Percentiles rank a stretch among this genome's conserved stretches.
phyloP scores from a whole-genome alignment of 2,329 filamentous ascomycete genomes.

The Epichloe elymi region DNA sequence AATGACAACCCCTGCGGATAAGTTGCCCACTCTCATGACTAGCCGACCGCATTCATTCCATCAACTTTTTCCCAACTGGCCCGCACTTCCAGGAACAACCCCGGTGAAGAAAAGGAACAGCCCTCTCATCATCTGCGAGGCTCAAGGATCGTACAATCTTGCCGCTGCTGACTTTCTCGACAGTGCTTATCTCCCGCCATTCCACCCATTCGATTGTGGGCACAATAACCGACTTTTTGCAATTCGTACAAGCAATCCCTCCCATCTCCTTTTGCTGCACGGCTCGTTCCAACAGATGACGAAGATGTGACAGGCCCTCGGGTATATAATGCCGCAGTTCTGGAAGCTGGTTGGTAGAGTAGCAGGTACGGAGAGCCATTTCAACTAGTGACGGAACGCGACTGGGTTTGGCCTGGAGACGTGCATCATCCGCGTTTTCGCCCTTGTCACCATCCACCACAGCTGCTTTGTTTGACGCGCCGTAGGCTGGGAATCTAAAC shows the following conservation, averaged over 20 bases:
- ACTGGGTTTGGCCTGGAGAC: constrained; percentile 10
- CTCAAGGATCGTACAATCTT: constrained; percentile 15
- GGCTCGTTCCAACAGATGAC: constrained; percentile 26
- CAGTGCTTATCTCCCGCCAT: constrained; percentile 35
- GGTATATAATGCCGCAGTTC: constrained; percentile 31
- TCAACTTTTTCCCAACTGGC: constrained; percentile 13
- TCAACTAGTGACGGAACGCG: constrained; percentile 38
- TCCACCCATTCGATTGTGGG: constrained; percentile 48
- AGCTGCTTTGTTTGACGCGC: constrained; percentile 10
- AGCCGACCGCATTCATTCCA: background rate
- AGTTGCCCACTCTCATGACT: no score
- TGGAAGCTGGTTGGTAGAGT: constrained; percentile 26
- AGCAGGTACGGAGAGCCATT: constrained; percentile 33
- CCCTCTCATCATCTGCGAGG: constrained; percentile 20
- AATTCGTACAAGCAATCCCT: constrained; percentile 38
- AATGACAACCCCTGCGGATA: background rate
- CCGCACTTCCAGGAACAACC: constrained; percentile 39
- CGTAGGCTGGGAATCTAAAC: constrained; percentile 16
- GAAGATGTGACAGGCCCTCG: constrained; percentile 26
- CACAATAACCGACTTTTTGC: constrained; percentile 33
- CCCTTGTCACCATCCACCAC: constrained; percentile 8
- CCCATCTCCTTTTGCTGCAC: constrained; percentile 31
- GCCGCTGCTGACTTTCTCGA: constrained; percentile 4
- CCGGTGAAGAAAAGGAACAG: constrained; percentile 32
- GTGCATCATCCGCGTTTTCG: constrained; percentile 1